Percentiles rank a stretch among this genome's conserved stretches.
Evolutionary conservation across 345 rosid genomes (phyloP).

Genomic region (Acer negundo): DNA sequence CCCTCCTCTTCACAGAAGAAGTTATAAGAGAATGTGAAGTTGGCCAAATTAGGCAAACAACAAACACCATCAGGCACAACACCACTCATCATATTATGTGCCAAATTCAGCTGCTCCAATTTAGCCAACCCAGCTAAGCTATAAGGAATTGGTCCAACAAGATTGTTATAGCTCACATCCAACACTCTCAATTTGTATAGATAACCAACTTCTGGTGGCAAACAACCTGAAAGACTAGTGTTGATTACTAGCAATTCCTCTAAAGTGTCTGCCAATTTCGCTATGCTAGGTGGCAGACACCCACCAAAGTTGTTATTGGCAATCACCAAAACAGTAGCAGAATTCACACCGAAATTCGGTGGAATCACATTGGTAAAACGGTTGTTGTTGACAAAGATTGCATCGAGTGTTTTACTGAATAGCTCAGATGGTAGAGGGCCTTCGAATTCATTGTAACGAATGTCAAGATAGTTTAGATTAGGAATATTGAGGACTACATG

Average conservation of each 20-base stretch:
- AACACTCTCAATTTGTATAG: conserved; percentile 73
- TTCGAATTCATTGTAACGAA: conserved; percentile 89
- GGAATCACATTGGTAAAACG: conserved; percentile 57
- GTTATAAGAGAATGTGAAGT: conserved; percentile 72
- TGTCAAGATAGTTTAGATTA: conserved; percentile 55
- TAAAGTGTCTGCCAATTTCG: conserved; percentile 59
- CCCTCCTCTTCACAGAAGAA: conserved; percentile 87
- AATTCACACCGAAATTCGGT: conserved; percentile 29
- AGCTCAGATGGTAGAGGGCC: conserved; percentile 75
- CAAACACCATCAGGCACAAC: conserved; percentile 69
- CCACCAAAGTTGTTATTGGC: conserved; percentile 85
- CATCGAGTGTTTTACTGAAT: conserved; percentile 68
- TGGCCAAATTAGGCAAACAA: conserved; percentile 58
- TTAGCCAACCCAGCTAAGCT: conserved; percentile 77
- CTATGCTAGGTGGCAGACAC: conserved; percentile 74
- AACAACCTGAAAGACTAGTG: conserved; percentile 75
- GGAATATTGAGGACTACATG: conserved; percentile 67
- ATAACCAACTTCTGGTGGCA: conserved; percentile 83
- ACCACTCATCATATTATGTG: conserved; percentile 74
- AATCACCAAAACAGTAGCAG: conserved; percentile 72
- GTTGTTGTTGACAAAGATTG: conserved; percentile 79
- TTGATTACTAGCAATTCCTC: conserved; percentile 79
- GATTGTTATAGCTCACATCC: conserved; percentile 72
- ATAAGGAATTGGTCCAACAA: conserved; percentile 85
- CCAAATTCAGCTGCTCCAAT: conserved; percentile 69